A percentile compares a stretch with the other conserved stretches of the same genome.
These are phyloP conservation scores for Lepidium didymum DNA, from an alignment of 345 rosid genomes.

Conservation along the genomic window DNA sequence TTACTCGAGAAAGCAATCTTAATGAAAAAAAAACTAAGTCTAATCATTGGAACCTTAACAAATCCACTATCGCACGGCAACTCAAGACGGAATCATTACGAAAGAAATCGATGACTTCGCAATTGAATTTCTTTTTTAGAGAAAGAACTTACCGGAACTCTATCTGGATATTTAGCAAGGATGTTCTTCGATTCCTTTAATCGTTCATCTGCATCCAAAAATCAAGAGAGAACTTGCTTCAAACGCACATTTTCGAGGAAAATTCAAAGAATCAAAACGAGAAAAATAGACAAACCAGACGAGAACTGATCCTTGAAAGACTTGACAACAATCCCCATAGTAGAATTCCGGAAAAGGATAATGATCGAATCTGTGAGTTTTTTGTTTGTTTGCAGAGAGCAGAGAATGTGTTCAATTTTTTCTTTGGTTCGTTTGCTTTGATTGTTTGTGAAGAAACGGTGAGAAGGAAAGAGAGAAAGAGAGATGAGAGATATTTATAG, in stretches of 20 bases:
- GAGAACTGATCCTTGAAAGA: constrained; percentile 34
- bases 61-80: constrained; percentile 8
- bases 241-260: background rate
- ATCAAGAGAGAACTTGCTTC: background rate
- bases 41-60: background rate
- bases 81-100: background rate
- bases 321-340: constrained; percentile 26
- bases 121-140: no score
- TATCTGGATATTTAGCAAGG: constrained; percentile 49
- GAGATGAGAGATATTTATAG: background rate
- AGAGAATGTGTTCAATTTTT: constrained; percentile 12
- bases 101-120: background rate
- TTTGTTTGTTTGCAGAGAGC: background rate
- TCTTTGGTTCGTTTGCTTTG: constrained; percentile 6
- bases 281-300: constrained; percentile 5
- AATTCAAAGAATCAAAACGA: background rate
- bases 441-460: constrained; percentile 17
- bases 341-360: background rate
- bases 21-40: background rate
- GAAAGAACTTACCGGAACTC: constrained; percentile 54
- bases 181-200: constrained; percentile 52
- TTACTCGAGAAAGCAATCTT: background rate
- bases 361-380: background rate
- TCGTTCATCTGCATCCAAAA: constrained; percentile 37
- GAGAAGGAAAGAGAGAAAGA: background rate